Percentiles rank a stretch among this genome's conserved stretches.
Evolutionary conservation across 768 basidiomycete species (phyloP).

Genomic region (Ephemerocybe angulata): DNA sequence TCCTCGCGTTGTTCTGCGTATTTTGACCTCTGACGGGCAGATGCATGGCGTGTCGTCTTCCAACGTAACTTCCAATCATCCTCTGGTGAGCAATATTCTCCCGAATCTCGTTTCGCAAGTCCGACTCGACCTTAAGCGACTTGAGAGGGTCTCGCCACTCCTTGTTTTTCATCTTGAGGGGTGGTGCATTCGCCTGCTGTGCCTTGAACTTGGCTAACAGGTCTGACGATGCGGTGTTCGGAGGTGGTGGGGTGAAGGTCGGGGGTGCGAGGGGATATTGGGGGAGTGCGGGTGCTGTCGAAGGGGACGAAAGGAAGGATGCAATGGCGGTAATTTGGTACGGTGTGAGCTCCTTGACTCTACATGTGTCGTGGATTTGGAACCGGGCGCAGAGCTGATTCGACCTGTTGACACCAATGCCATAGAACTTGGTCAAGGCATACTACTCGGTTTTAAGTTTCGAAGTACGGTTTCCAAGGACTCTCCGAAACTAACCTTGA

Average conservation of each 20-base stretch:
- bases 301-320: conserved; percentile 89
- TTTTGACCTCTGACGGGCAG: conserved; percentile 93
- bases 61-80: conserved; percentile 92
- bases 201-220: conserved; percentile 40
- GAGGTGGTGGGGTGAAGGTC: conserved; percentile 45
- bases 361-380: conserved; percentile 83
- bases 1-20: conserved; percentile 86
- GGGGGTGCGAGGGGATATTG: conserved; percentile 63
- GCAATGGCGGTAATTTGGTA: conserved; percentile 89
- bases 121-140: conserved; percentile 81
- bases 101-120: conserved; percentile 74
- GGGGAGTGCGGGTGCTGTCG: conserved; percentile 64
- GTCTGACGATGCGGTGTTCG: conserved; percentile 35
- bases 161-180: conserved; percentile 16
- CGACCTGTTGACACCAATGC: conserved; percentile 73
- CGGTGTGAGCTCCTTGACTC: conserved; percentile 77
- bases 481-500: conserved; percentile 52
- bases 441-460: conserved; percentile 44
- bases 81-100: conserved; percentile 92
- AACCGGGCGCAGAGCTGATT: conserved; percentile 86
- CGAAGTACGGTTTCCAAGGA: background rate
- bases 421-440: conserved; percentile 89
- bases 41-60: conserved; percentile 89
- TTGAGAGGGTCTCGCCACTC: conserved; percentile 58
- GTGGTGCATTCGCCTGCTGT: conserved; percentile 27